These are phyloP conservation scores for Phytophthora meadii DNA, from an alignment of 352 stramenopile genomes.

Conservation along the genomic window DNA sequence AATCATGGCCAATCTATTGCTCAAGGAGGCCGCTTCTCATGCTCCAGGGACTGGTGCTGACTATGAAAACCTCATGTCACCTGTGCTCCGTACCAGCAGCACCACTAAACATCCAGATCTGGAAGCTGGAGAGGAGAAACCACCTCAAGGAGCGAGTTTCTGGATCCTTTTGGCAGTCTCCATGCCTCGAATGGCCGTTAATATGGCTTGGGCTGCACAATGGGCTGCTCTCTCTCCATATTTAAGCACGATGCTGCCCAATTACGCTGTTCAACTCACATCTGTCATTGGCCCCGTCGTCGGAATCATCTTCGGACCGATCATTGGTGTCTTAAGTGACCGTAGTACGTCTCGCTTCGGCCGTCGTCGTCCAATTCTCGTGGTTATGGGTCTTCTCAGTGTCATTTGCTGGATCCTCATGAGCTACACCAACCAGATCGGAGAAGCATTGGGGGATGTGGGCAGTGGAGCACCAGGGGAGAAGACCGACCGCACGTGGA, in stretches of 20 bases:
- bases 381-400: slow-evolving; percentile 33
- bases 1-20: slow-evolving; percentile 21
- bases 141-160: slow-evolving; percentile 31
- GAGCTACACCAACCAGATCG: slow-evolving; percentile 43
- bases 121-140: slow-evolving; percentile 8
- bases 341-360: slow-evolving; percentile 44
- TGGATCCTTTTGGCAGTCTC: slow-evolving; percentile 49
- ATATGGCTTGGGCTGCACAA: slow-evolving; percentile 62
- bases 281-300: slow-evolving; percentile 52
- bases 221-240: slow-evolving; percentile 58
- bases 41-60: slow-evolving; percentile 2
- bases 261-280: slow-evolving; percentile 52
- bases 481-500: slow-evolving; percentile 38
- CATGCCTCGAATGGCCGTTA: slow-evolving; percentile 54
- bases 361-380: slow-evolving; percentile 46
- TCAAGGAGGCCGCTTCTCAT: slow-evolving; percentile 13
- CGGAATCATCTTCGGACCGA: slow-evolving; percentile 52
- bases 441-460: slow-evolving; percentile 25
- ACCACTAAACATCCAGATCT: slow-evolving; percentile 25
- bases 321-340: slow-evolving; percentile 47
- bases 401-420: slow-evolving; percentile 48
- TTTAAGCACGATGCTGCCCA: slow-evolving; percentile 49
- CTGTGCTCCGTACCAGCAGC: slow-evolving; percentile 15
- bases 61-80: slow-evolving; percentile 34
- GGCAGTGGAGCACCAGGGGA: slow-evolving; percentile 25